Base-by-base conservation (phyloP, 129 eudicot genomes). In the Glebionis coronaria region DNA sequence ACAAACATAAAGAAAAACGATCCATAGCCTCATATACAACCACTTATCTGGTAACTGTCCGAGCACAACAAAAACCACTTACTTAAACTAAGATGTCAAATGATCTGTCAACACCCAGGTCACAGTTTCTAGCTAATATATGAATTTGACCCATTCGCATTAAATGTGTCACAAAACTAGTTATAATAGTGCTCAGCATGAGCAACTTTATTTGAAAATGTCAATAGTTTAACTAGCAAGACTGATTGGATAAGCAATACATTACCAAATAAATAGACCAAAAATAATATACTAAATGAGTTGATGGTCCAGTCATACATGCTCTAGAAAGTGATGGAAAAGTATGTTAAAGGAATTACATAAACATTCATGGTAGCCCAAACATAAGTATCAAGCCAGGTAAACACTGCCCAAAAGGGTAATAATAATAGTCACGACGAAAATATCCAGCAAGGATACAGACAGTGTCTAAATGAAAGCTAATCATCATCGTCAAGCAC, bases 401-500 rank as follows among this genome's bases (percentile, higher is more conserved):
- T 35, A 4, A 62, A 72, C 49, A 25, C 70, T 25, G 23, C 69
- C 42, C 77, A 61, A 20, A 51, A 62, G 29, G 46, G 35, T 42
- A 57, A 50, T 13, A 50, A 19, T 50, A 56, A 56, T 65, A 19
- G n/a, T n/a, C n/a, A n/a, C 52, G 72, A 45, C 20, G n/a, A n/a
- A n/a, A n/a, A n/a, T n/a, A n/a, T n/a, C n/a, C n/a, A n/a, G n/a
- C n/a, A n/a, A n/a, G n/a, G n/a, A n/a, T n/a, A n/a, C n/a, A n/a
- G n/a, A n/a, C n/a, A n/a, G n/a, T n/a, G n/a, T n/a, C n/a, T n/a
- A n/a, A n/a, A n/a, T n/a, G n/a, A n/a, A n/a, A 28, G 49, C 78
- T 88, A 90, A 77, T 92, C 98, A 70, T 93, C 98, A 47, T 93
- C 98, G 3, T 88, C 96, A 62, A 93, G 95, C 80, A 91, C 98